Conservation (phyloP, 495 filamentous ascomycete genomes). For the Sordaria brevicollis region DNA sequence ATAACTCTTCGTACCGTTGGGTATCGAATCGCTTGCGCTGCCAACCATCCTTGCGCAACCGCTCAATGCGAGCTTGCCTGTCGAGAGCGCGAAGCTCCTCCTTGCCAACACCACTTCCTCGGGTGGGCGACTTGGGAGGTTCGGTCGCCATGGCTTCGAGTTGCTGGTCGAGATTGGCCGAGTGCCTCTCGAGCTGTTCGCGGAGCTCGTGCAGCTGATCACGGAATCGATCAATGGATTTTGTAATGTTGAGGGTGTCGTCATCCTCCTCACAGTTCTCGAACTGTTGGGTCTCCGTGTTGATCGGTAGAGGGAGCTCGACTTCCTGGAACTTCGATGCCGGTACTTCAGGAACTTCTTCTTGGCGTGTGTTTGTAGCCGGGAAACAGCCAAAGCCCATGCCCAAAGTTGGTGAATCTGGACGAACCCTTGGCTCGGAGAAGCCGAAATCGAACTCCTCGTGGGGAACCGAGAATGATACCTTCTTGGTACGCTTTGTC, state of each 20-base stretch:
- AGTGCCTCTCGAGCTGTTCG: slow-evolving; percentile 29
- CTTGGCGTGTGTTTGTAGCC: slow-evolving; percentile 4
- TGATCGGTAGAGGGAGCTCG: slow-evolving; percentile 14
- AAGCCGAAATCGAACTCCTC: slow-evolving; percentile 21
- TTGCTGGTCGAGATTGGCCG: slow-evolving; percentile 24
- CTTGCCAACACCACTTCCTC: slow-evolving; percentile 2
- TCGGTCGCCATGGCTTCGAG: slow-evolving; percentile 10
- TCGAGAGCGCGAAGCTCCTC: slow-evolving; percentile 22
- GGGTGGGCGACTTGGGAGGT: slow-evolving; percentile 1
- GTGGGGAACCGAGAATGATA: slow-evolving; percentile 38
- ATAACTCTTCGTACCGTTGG: slow-evolving; percentile 36
- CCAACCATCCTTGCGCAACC: slow-evolving; percentile 35
- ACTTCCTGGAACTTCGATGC: slow-evolving; percentile 14
- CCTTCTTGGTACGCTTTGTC: slow-evolving; percentile 36
- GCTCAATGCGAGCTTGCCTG: slow-evolving; percentile 33
- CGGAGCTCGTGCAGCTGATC: slow-evolving; percentile 30
- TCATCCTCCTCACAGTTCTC: slow-evolving; percentile 9
- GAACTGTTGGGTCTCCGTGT: slow-evolving; percentile 7
- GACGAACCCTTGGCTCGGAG: slow-evolving; percentile 33
- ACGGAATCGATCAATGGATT: slow-evolving; percentile 32
- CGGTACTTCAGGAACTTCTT: slow-evolving; percentile 13
- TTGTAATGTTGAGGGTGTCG: slow-evolving; percentile 25
- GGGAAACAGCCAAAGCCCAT: slow-evolving; percentile 30
- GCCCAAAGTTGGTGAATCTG: slow-evolving; percentile 36
- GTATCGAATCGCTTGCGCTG: slow-evolving; percentile 39